A percentile compares a stretch with the other conserved stretches of the same genome.
phyloP scores from a whole-genome alignment of 805 yeast species.

The Candida vaughaniae region DNA sequence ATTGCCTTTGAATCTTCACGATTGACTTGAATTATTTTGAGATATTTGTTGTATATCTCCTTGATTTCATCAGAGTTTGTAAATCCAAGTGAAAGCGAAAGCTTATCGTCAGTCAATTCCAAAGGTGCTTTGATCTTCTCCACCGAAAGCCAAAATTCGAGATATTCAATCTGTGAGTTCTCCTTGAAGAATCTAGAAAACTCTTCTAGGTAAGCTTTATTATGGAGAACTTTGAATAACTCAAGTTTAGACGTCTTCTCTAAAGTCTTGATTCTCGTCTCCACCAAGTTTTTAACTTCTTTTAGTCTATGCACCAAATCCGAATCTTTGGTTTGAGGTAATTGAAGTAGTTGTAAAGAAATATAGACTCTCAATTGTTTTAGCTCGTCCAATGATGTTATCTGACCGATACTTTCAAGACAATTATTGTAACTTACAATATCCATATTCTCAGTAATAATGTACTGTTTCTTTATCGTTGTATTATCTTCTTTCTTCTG shows the following conservation, averaged over 20 bases:
- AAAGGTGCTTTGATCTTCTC: slow-evolving; percentile 72
- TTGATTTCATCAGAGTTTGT: slow-evolving; percentile 53
- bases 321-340: slow-evolving; percentile 1
- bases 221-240: slow-evolving; percentile 44
- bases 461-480: slow-evolving; percentile 11
- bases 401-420: slow-evolving; percentile 12
- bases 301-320: slow-evolving; percentile 7
- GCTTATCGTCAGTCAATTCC: slow-evolving; percentile 35
- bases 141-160: slow-evolving; percentile 68
- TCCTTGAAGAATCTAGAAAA: slow-evolving; percentile 22
- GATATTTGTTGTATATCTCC: slow-evolving; percentile 28
- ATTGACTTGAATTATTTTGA: neutral
- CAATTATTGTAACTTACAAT: slow-evolving; percentile 16
- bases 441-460: slow-evolving; percentile 16
- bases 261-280: slow-evolving; percentile 8
- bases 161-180: slow-evolving; percentile 20
- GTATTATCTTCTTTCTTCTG: slow-evolving; percentile 1
- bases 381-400: slow-evolving; percentile 38
- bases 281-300: slow-evolving; percentile 13
- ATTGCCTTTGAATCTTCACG: slow-evolving; percentile 26
- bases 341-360: slow-evolving; percentile 46
- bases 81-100: slow-evolving; percentile 40
- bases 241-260: slow-evolving; percentile 21
- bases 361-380: slow-evolving; percentile 48
- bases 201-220: slow-evolving; percentile 40